These are phyloP conservation scores for Eutrema heterophyllum DNA, from an alignment of 345 rosid genomes.

Conservation along the genomic window DNA sequence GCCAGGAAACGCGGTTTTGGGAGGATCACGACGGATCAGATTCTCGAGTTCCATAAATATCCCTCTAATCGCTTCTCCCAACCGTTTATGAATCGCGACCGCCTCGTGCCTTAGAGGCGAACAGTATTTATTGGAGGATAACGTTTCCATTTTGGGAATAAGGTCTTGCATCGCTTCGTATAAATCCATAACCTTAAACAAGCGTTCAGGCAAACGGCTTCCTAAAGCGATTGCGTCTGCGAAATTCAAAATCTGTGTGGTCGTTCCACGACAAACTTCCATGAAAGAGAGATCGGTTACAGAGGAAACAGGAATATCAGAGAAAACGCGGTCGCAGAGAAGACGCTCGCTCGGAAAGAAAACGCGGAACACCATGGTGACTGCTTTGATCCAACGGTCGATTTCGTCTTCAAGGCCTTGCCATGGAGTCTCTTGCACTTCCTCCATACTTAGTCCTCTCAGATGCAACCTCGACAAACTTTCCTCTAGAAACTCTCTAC, in stretches of 20 bases:
- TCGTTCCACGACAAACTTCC: slow-evolving; percentile 83
- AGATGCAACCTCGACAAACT: slow-evolving; percentile 71
- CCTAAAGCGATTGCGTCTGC: slow-evolving; percentile 75
- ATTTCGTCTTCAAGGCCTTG: slow-evolving; percentile 73
- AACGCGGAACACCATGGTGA: slow-evolving; percentile 58
- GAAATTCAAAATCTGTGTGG: slow-evolving; percentile 69
- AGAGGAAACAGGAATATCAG: slow-evolving; percentile 48
- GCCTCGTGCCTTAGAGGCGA: slow-evolving; percentile 62
- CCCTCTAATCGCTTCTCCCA: slow-evolving; percentile 75
- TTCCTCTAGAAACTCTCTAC: slow-evolving; percentile 83
- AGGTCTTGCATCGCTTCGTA: slow-evolving; percentile 74
- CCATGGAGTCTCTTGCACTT: slow-evolving; percentile 77
- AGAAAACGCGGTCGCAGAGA: slow-evolving; percentile 80
- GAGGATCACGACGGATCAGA: slow-evolving; percentile 78
- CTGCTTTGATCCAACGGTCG: slow-evolving; percentile 85
- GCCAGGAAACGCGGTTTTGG: slow-evolving; percentile 71
- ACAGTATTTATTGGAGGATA: slow-evolving; percentile 67
- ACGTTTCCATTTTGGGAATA: slow-evolving; percentile 58
- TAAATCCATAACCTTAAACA: slow-evolving; percentile 80
- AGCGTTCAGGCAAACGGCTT: slow-evolving; percentile 75
- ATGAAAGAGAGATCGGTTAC: slow-evolving; percentile 76
- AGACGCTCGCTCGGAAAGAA: slow-evolving; percentile 91
- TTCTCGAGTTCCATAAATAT: slow-evolving; percentile 94
- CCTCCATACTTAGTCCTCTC: slow-evolving; percentile 62
- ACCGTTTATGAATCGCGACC: slow-evolving; percentile 58